A percentile compares a stretch with the other conserved stretches of the same genome.
phyloP scores from a whole-genome alignment of 345 rosid genomes.

The Schrenkiella parvula region DNA sequence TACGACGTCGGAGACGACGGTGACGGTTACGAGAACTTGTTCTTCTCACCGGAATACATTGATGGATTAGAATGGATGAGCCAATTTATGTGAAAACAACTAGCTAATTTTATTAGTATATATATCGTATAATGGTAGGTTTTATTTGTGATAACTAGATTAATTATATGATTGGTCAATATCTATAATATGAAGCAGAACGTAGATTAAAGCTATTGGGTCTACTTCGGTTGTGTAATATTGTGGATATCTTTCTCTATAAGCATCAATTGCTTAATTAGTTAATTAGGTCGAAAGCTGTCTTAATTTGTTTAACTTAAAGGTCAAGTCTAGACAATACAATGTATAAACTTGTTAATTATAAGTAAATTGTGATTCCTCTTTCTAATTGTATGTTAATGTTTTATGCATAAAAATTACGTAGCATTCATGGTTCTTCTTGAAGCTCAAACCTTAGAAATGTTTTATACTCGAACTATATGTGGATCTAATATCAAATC shows the following conservation, averaged over 20 bases:
- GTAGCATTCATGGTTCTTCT: neutral
- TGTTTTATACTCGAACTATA: neutral
- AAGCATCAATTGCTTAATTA: constrained; percentile 9
- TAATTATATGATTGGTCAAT: constrained; percentile 11
- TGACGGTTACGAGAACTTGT: constrained; percentile 29
- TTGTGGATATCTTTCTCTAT: neutral
- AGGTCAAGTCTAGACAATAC: neutral
- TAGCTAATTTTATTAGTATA: neutral
- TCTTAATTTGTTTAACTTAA: neutral
- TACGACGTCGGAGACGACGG: constrained; percentile 37
- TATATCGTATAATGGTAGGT: neutral
- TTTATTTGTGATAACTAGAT: neutral
- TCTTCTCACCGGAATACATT: constrained; percentile 40
- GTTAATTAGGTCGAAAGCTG: neutral
- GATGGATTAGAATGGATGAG: constrained; percentile 59
- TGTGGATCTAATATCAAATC: neutral
- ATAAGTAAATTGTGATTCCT: neutral
- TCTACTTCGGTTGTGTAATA: neutral
- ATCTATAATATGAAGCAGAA: constrained; percentile 1
- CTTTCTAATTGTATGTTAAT: neutral
- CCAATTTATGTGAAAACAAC: constrained; percentile 26
- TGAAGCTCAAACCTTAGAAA: neutral
- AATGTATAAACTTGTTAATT: constrained; percentile 1
- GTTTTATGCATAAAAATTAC: neutral
- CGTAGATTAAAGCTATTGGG: neutral